Evolutionary conservation across 2,329 filamentous ascomycete genomes (phyloP).

Genomic region (Aspergillus floridensis): DNA sequence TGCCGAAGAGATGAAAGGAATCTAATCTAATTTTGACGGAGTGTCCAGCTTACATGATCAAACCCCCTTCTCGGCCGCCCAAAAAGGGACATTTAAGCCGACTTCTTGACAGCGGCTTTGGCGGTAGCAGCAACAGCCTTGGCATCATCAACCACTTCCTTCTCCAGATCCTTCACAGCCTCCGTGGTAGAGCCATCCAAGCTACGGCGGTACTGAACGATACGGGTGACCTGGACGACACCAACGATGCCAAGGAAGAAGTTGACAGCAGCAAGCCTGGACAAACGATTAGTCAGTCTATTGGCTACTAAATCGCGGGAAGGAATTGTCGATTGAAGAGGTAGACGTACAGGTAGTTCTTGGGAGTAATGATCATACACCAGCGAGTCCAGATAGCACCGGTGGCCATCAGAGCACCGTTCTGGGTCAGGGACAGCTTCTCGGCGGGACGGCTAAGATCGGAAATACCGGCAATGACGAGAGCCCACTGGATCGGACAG

Average conservation of each 20-base stretch:
- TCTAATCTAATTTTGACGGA: constrained; percentile 1
- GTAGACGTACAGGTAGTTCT: constrained; percentile 74
- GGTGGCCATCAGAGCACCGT: constrained; percentile 82
- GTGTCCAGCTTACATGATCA: constrained; percentile 17
- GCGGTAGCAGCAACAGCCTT: constrained; percentile 32
- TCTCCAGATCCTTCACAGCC: constrained; percentile 39
- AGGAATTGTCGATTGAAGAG: background rate
- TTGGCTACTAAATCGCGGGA: background rate
- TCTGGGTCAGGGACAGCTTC: constrained; percentile 90
- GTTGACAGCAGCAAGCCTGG: constrained; percentile 87
- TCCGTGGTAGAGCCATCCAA: constrained; percentile 51
- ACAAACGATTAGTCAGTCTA: constrained; percentile 8
- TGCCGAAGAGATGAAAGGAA: background rate
- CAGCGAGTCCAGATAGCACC: constrained; percentile 97
- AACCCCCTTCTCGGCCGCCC: background rate
- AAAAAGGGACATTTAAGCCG: constrained; percentile 8
- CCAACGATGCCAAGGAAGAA: constrained; percentile 94
- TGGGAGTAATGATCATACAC: constrained; percentile 95
- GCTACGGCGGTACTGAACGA: constrained; percentile 60
- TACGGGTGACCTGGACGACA: constrained; percentile 75
- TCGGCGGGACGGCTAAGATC: constrained; percentile 90
- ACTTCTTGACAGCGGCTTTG: constrained; percentile 38
- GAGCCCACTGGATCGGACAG: constrained; percentile 64
- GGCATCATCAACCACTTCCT: constrained; percentile 36
- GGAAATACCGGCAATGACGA: constrained; percentile 87